Evolutionary conservation across 2,329 filamentous ascomycete genomes (phyloP), one percentile per base, ranked within the genome.

Genomic region (Pseudogymnoascus sp.): DNA sequence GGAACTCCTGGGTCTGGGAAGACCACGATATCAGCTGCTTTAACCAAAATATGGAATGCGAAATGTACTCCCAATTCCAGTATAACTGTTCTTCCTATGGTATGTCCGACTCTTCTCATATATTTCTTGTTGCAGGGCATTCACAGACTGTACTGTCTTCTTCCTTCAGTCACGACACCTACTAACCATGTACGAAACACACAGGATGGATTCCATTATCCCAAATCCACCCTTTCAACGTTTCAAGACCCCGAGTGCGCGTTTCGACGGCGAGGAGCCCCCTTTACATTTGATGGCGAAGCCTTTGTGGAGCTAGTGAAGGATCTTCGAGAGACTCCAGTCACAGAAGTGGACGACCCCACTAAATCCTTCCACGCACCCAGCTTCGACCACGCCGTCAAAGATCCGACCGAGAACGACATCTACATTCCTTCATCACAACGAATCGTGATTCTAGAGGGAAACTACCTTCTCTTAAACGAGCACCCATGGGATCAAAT

Each of bases 371-470:
- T 63, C 14, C 44, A 65, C 11, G 71, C 70, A 1, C 80, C 80
- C 0, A 80, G 77, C 64, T 82, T 82, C 64, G 80, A 82, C 64
- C 80, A 82, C 67, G 76, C 77, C 1, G 69, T 80, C 37, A 79
- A 80, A 66, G 79, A 82, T 63, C 80, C 80, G 0, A 76, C 81
- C 65, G 72, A 75, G 62, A 69, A 76, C 63, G 75, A 79, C 69
- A 77, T 80, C 56, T 65, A 74, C 6, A 79, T 80, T 61, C 73
- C 76, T 4, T 68, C 76, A 1, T 73, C 71, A 10, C 71, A 75
- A 23, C 72, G 75, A 59, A 73, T 80, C n/a, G 70, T 82, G n/a
- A 76, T 82, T 37, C 75, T 82, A 42, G 80, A 82, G 66, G 80
- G 80, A 0, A 79, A 80, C 64, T 82, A 82, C 70, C 71, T 78